Evolutionary conservation across 2,329 filamentous ascomycete species (phyloP).

Genomic region (Ambrosiella beaveri): DNA sequence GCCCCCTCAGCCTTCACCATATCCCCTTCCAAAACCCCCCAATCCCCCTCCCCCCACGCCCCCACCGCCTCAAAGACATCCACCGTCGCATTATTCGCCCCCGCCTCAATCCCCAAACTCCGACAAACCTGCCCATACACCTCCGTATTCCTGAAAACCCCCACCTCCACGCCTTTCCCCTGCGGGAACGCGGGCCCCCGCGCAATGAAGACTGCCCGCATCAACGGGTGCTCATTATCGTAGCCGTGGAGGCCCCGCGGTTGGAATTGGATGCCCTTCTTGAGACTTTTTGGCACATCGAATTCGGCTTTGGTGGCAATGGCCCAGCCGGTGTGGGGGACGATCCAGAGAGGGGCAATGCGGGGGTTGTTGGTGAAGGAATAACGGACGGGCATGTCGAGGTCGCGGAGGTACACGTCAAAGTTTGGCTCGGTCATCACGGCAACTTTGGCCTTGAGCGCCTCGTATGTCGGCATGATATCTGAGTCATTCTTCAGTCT

Average conservation of each 20-base stretch:
- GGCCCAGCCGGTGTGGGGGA: constrained; percentile 84
- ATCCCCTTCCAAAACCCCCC: constrained; percentile 34
- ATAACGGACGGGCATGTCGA: constrained; percentile 81
- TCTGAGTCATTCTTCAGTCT: constrained; percentile 54
- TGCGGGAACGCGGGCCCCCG: constrained; percentile 86
- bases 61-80: constrained; percentile 48
- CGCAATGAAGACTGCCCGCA: constrained; percentile 91
- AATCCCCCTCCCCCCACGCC: constrained; percentile 36
- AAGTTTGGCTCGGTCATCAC: constrained; percentile 48
- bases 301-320: constrained; percentile 71
- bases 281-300: constrained; percentile 34
- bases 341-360: constrained; percentile 87
- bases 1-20: constrained; percentile 21
- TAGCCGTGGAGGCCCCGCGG: constrained; percentile 85
- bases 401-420: constrained; percentile 72
- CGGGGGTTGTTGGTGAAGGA: constrained; percentile 78
- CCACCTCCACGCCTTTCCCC: constrained; percentile 58
- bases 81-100: constrained; percentile 76
- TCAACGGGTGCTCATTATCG: constrained; percentile 83
- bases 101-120: constrained; percentile 55
- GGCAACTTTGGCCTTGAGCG: constrained; percentile 6
- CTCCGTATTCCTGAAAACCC: constrained; percentile 80
- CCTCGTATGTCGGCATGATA: constrained; percentile 49
- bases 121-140: constrained; percentile 93
- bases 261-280: constrained; percentile 40